These are phyloP conservation scores for Coemansia sp. DNA, from an alignment of 371 early-diverging fungal species.

Conservation along the genomic window DNA sequence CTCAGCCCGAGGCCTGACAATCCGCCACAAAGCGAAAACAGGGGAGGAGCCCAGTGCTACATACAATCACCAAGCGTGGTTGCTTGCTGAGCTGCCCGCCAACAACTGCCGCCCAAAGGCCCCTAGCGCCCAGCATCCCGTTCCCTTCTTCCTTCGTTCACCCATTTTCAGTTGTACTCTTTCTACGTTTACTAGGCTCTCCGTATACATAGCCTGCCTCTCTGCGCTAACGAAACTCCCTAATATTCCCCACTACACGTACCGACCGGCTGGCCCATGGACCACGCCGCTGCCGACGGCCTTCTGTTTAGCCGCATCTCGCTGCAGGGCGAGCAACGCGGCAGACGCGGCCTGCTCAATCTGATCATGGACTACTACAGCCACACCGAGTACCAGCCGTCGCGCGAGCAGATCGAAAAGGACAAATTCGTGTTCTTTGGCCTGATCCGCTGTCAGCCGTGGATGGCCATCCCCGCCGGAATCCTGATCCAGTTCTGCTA, in stretches of 20 bases:
- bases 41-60: neutral
- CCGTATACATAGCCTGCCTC: neutral
- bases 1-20: neutral
- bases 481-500: slow-evolving; percentile 64
- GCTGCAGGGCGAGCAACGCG: slow-evolving; percentile 20
- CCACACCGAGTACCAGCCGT: slow-evolving; percentile 41
- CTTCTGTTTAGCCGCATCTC: slow-evolving; percentile 39
- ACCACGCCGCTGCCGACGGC: slow-evolving; percentile 16
- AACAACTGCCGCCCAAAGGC: neutral
- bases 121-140: neutral
- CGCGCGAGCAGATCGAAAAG: slow-evolving; percentile 29
- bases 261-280: neutral
- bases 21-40: neutral
- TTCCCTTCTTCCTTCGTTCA: neutral
- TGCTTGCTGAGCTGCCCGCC: neutral
- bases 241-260: neutral
- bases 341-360: slow-evolving; percentile 18
- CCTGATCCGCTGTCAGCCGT: slow-evolving; percentile 54
- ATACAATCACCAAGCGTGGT: slow-evolving; percentile 2
- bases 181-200: neutral
- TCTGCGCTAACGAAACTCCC: neutral
- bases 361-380: slow-evolving; percentile 38
- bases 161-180: neutral
- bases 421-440: slow-evolving; percentile 44
- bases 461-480: slow-evolving; percentile 61